Evolutionary conservation across 805 yeast species (phyloP), one percentile per base, ranked within the genome.

Genomic region (Candida nanaspora): DNA sequence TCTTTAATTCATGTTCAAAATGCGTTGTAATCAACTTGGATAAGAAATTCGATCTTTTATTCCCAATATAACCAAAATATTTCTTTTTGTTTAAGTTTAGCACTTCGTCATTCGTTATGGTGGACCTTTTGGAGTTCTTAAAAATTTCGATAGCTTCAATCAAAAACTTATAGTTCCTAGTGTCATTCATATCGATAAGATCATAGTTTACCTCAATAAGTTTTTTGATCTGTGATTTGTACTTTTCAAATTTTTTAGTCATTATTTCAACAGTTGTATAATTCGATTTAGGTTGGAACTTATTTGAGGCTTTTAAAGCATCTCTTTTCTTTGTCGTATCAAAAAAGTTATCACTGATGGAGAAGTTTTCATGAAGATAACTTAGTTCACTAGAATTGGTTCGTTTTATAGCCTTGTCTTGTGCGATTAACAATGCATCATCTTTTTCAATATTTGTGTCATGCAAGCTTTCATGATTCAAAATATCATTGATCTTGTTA

Each of bases 51-150:
- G 81, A 84, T 41, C 89, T 63, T 45, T 66, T 67, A 27, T 73
- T 55, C 0, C 89, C 91, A 45, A 71, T 70, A 51, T 69, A 82
- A 0, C 91, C 89, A 22, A 77, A 78, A 50, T 72, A 78, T 27
- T 56, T 51, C 14, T 57, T 47, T 59, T 78, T 69, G 16, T 74
- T 68, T 9, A 78, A 50, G 14, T 61, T 63, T 46, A 70, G 62
- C 21, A 76, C 61, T 40, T 76, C 82, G 20, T 59, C 53, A 22
- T 59, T 62, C 0, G 82, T 66, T 46, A 82, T 59, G 1, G 69
- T 57, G 4, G 68, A 61, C 25, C 69, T 61, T 2, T 52, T 46
- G 2, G 82, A 74, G 1, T 52, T 42, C 14, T 58, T 48, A 13
- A 56, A 58, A 33, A 69, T 65, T 13, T 55, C 48, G 19, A 66